Percentiles rank a stretch among this genome's conserved stretches.
Evolutionary conservation across 768 basidiomycete genomes (phyloP).

Genomic region (Tephrocybe sp.): DNA sequence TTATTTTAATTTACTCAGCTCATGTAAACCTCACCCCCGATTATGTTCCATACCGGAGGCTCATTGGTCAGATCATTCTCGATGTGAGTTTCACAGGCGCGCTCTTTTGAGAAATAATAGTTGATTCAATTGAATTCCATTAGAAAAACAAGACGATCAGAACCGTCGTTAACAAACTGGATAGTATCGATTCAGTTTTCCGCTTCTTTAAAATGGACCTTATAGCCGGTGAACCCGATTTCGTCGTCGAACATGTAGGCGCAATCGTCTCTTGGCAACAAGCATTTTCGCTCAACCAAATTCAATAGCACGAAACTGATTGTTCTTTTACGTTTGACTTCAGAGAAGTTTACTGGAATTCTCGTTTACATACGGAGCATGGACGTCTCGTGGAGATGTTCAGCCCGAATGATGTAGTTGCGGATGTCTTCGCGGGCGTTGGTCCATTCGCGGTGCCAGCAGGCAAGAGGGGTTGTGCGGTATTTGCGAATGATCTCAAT

Average conservation of each 20-base stretch:
- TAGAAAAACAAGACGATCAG: slow-evolving; percentile 85
- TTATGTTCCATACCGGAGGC: slow-evolving; percentile 86
- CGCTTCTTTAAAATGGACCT: slow-evolving; percentile 97
- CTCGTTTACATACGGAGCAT: slow-evolving; percentile 90
- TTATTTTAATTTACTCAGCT: slow-evolving; percentile 43
- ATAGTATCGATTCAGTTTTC: slow-evolving; percentile 82
- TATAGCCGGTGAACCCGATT: slow-evolving; percentile 87
- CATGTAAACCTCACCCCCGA: slow-evolving; percentile 90
- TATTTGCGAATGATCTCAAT: slow-evolving; percentile 94
- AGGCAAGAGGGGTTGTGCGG: slow-evolving; percentile 86
- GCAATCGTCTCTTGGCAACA: background rate
- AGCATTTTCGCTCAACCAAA: background rate
- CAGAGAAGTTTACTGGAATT: slow-evolving; percentile 97
- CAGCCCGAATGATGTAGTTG: slow-evolving; percentile 74
- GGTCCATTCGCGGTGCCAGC: slow-evolving; percentile 96
- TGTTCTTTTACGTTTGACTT: slow-evolving; percentile 95
- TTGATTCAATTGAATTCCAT: background rate
- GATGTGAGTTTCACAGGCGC: slow-evolving; percentile 57
- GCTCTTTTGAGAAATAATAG: background rate
- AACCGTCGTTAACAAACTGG: slow-evolving; percentile 95
- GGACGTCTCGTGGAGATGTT: slow-evolving; percentile 79
- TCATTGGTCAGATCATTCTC: slow-evolving; percentile 90
- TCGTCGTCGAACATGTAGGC: slow-evolving; percentile 82
- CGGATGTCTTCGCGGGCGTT: slow-evolving; percentile 95
- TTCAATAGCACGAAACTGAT: slow-evolving; percentile 72